Conservation (phyloP, 2,329 filamentous ascomycete species). For the Coniochaeta hoffmannii region DNA sequence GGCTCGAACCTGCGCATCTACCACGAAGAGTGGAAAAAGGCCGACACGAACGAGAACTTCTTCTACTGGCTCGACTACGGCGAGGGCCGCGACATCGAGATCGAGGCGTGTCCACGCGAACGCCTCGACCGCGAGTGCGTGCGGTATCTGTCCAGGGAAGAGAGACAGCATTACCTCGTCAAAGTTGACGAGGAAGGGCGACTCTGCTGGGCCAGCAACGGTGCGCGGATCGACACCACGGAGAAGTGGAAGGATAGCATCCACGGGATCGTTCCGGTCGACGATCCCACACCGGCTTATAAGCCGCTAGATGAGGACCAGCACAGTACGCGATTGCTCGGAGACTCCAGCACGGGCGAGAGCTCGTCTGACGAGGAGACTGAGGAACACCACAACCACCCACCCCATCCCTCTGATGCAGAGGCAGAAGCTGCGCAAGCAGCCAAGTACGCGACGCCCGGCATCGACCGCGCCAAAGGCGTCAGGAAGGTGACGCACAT, state of each 20-base stretch:
- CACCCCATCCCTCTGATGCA: conserved; percentile 21
- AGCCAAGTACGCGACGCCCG: conserved; percentile 58
- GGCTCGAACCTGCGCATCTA: conserved; percentile 76
- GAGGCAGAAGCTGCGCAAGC: conserved; percentile 52
- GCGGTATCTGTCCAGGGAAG: conserved; percentile 75
- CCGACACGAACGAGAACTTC: conserved; percentile 76
- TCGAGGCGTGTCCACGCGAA: conserved; percentile 65
- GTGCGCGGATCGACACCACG: conserved; percentile 67
- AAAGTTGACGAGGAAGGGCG: conserved; percentile 65
- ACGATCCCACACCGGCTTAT: conserved; percentile 53
- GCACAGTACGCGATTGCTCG: conserved; percentile 18
- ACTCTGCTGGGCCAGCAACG: conserved; percentile 84
- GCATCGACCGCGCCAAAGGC: conserved; percentile 53
- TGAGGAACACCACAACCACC: conserved; percentile 1
- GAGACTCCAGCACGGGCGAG: conserved; percentile 17
- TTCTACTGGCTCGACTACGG: conserved; percentile 91
- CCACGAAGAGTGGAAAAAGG: conserved; percentile 75
- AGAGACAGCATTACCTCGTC: conserved; percentile 74
- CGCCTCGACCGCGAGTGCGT: conserved; percentile 72
- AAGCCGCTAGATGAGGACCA: conserved; percentile 7
- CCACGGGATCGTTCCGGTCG: conserved; percentile 59
- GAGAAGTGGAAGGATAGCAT: conserved; percentile 72
- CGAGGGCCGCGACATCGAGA: conserved; percentile 61
- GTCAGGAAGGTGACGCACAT: conserved; percentile 55
- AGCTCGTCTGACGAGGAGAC: conserved; percentile 10